Conservation (phyloP, 306 rosid species). For the Rosa multiflora region DNA sequence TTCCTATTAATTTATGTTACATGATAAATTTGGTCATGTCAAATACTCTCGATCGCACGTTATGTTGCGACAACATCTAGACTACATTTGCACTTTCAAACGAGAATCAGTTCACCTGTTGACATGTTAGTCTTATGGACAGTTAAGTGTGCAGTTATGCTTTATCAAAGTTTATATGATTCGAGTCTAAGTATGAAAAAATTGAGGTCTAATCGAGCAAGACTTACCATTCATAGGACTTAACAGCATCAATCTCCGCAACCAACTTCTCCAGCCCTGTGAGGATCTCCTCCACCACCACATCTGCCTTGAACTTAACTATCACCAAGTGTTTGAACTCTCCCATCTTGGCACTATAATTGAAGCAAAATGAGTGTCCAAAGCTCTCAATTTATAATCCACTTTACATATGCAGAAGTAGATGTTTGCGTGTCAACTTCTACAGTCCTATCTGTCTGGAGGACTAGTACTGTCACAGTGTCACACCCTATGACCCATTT, state of each 20-base stretch:
- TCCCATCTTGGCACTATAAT: slow-evolving; percentile 41
- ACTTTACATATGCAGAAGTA: slow-evolving; percentile 9
- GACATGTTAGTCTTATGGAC: neutral
- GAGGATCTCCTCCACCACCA: slow-evolving; percentile 59
- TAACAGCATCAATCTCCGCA: slow-evolving; percentile 64
- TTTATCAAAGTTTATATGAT: neutral
- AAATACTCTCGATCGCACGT: neutral
- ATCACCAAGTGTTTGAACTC: slow-evolving; percentile 84
- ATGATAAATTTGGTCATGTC: neutral
- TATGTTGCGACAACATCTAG: neutral
- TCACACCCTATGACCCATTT: slow-evolving; percentile 41
- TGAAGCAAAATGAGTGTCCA: slow-evolving; percentile 30
- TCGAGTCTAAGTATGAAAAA: neutral
- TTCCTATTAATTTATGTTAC: neutral
- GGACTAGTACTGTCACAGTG: neutral
- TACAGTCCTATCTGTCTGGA: slow-evolving; percentile 36
- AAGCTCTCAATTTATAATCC: slow-evolving; percentile 36
- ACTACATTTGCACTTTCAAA: neutral
- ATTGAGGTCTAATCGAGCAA: neutral
- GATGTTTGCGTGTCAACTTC: slow-evolving; percentile 32
- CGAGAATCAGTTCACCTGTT: neutral
- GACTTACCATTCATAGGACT: slow-evolving; percentile 77
- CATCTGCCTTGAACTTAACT: slow-evolving; percentile 82
- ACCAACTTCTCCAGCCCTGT: slow-evolving; percentile 76
- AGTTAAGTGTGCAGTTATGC: neutral